These are phyloP conservation scores for Incumbomyces lentus DNA, from an alignment of 2,329 filamentous ascomycete genomes.

Conservation along the genomic window DNA sequence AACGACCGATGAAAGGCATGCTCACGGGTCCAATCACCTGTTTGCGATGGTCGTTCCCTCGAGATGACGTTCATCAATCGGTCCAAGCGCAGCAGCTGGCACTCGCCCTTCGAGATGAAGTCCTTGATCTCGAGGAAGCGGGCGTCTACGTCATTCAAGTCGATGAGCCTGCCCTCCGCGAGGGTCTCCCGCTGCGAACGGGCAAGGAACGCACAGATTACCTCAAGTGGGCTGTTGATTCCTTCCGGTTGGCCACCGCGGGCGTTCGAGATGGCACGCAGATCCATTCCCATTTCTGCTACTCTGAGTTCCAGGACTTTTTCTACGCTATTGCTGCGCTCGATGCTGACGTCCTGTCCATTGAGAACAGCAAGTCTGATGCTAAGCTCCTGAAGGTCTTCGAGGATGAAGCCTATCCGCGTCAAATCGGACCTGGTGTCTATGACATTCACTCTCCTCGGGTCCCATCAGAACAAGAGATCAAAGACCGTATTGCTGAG, in stretches of 20 bases:
- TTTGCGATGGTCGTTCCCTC: slow-evolving; percentile 98
- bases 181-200: slow-evolving; percentile 92
- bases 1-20: slow-evolving; percentile 99
- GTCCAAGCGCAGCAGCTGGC: slow-evolving; percentile 98
- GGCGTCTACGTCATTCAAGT: slow-evolving; percentile 98
- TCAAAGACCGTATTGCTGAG: slow-evolving; percentile 94
- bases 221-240: slow-evolving; percentile 93
- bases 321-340: slow-evolving; percentile 99
- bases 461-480: slow-evolving; percentile 94
- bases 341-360: slow-evolving; percentile 94
- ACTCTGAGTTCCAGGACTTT: slow-evolving; percentile 99
- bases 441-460: slow-evolving; percentile 99
- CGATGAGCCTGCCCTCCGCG: slow-evolving; percentile 96
- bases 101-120: slow-evolving; percentile 95
- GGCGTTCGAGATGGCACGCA: slow-evolving; percentile 93
- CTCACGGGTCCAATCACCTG: slow-evolving; percentile 98
- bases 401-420: slow-evolving; percentile 90
- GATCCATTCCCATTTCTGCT: slow-evolving; percentile 99
- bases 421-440: slow-evolving; percentile 97
- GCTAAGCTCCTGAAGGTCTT: slow-evolving; percentile 99
- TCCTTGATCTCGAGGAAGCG: slow-evolving; percentile 92
- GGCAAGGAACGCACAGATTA: slow-evolving; percentile 95
- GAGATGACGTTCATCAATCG: slow-evolving; percentile 98
- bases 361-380: slow-evolving; percentile 99
- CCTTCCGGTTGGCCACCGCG: slow-evolving; percentile 90